Percentiles rank a stretch among this genome's conserved stretches.
Evolutionary conservation across 371 early-diverging fungal genomes (phyloP).

Genomic region (Blastocladiella emersonii): DNA sequence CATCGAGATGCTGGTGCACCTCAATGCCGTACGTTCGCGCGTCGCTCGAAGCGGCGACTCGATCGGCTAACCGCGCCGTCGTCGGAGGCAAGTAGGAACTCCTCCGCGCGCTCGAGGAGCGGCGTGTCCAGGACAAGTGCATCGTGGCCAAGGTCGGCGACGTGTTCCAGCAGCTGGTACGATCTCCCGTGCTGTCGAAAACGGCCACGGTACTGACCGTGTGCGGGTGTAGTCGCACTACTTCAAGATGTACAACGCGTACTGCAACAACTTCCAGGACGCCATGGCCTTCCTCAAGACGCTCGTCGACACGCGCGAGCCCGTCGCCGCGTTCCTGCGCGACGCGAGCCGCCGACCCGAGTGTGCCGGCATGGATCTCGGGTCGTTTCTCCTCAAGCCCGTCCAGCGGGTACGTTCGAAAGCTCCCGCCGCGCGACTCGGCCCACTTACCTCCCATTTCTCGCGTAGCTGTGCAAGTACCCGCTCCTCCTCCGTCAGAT

Average conservation of each 20-base stretch:
- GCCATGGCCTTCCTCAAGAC: not conserved
- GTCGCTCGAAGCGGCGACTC: too few species aligned
- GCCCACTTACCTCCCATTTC: not conserved
- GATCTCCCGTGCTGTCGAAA: not conserved
- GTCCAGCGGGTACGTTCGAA: not conserved
- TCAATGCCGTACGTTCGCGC: too few species aligned
- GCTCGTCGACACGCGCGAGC: not conserved
- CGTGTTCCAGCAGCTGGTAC: constrained; percentile 3
- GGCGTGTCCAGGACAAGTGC: not conserved
- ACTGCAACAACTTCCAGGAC: constrained; percentile 14
- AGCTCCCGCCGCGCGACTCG: not conserved
- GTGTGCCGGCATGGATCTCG: not conserved
- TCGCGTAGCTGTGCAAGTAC: constrained; percentile 1
- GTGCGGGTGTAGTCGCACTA: constrained; percentile 3
- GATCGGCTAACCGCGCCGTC: too few species aligned
- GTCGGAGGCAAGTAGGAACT: too few species aligned
- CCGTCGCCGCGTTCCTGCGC: not conserved
- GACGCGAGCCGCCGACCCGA: not conserved
- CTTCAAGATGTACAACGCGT: constrained; percentile 12
- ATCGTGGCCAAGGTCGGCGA: constrained; percentile 6
- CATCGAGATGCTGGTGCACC: constrained; percentile 10
- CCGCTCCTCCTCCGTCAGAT: constrained; percentile 5
- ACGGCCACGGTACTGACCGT: not conserved
- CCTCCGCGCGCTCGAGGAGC: constrained; percentile 5
- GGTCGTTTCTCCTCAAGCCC: not conserved